phyloP scores from a whole-genome alignment of 257 asterid species.

The Linaria vulgaris region DNA sequence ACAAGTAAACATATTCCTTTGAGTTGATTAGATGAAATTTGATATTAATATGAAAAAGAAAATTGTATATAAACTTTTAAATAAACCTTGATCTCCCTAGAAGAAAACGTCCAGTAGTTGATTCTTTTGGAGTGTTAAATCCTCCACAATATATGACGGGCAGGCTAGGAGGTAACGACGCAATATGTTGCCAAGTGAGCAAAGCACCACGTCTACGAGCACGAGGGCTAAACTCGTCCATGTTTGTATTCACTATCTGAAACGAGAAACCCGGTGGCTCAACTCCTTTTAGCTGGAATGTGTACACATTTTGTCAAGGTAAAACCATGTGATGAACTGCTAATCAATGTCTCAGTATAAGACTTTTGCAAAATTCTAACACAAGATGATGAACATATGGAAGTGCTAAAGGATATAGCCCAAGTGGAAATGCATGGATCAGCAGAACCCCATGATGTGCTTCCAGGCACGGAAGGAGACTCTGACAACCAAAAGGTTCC shows the following conservation, averaged over 20 bases:
- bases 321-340: conserved; percentile 14
- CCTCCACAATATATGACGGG: conserved; percentile 95
- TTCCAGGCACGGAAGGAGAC: conserved; percentile 98
- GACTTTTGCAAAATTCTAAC: conserved; percentile 13
- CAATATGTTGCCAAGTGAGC: conserved; percentile 98
- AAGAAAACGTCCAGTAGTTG: conserved; percentile 96
- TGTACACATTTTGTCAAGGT: conserved; percentile 82
- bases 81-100: conserved; percentile 94
- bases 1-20: neutral
- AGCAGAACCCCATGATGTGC: conserved; percentile 93
- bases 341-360: conserved; percentile 11
- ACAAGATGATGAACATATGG: neutral
- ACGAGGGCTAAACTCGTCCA: conserved; percentile 92
- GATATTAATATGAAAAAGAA: no score
- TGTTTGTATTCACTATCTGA: conserved; percentile 88
- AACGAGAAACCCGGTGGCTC: conserved; percentile 97
- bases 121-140: conserved; percentile 92
- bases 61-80: neutral
- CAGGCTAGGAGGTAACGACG: conserved; percentile 96
- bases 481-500: conserved; percentile 99
- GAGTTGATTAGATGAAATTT: neutral
- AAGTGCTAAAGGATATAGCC: conserved; percentile 85
- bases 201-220: conserved; percentile 98
- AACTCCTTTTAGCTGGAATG: conserved; percentile 94
- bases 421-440: conserved; percentile 92